Conservation (phyloP, 2,329 filamentous ascomycete genomes). For the Penicillium frequentans region DNA sequence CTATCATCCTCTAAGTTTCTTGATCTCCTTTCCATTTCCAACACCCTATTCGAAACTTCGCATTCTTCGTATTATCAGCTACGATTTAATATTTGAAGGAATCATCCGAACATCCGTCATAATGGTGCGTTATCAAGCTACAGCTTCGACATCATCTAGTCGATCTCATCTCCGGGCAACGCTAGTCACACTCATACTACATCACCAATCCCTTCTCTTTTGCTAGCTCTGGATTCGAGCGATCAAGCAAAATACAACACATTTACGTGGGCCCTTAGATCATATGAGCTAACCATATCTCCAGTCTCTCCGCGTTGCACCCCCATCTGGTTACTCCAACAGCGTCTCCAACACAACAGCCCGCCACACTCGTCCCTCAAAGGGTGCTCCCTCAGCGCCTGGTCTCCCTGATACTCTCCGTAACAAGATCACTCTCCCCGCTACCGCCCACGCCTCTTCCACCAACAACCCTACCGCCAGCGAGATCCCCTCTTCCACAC, state of each 20-base stretch:
- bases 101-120: slow-evolving; percentile 14
- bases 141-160: slow-evolving; percentile 10
- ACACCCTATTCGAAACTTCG: not conserved
- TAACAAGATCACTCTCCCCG: slow-evolving; percentile 69
- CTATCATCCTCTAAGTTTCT: slow-evolving; percentile 10
- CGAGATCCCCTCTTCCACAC: slow-evolving; percentile 61
- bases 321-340: slow-evolving; percentile 65
- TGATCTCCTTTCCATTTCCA: slow-evolving; percentile 3
- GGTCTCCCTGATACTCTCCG: slow-evolving; percentile 94
- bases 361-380: slow-evolving; percentile 55
- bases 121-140: slow-evolving; percentile 34
- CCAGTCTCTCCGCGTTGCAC: slow-evolving; percentile 87
- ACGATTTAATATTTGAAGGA: not conserved
- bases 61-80: not conserved
- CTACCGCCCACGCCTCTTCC: slow-evolving; percentile 48
- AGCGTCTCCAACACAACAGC: slow-evolving; percentile 65
- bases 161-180: slow-evolving; percentile 9
- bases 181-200: slow-evolving; percentile 1
- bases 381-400: slow-evolving; percentile 82
- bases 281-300: slow-evolving; percentile 9
- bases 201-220: not conserved
- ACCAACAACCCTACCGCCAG: slow-evolving; percentile 33
- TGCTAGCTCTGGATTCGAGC: not conserved
- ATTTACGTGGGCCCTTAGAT: not conserved
- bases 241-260: not conserved